Evolutionary conservation across 202 grass and related monocot genomes (phyloP), one percentile per base, ranked within the genome.

Genomic region (Panicum hallii): DNA sequence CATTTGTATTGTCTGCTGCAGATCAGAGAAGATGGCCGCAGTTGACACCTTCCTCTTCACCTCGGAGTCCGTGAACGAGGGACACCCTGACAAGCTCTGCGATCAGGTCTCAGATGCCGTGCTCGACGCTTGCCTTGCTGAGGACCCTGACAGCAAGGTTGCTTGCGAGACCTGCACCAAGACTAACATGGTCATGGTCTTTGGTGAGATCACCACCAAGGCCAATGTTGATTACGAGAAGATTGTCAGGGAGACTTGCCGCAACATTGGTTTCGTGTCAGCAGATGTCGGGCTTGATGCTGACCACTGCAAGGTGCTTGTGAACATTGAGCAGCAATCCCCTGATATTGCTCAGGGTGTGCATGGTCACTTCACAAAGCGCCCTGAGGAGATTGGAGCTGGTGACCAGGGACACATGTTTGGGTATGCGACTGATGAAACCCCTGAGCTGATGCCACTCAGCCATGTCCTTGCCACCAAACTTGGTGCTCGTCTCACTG

Each of bases 381-480:
- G 85, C 49, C 85, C 90, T 73, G 93, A 94, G 85, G 93, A 94
- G 81, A 92, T 94, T 81, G 93, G 93, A 56, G 93, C 92, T 23
- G 92, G 92, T 40, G 92, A 94, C 68, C 92, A 94, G 78, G 92
- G 92, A n/a, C 90, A 88, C 87, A 94, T 94, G 93, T 94, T 94
- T 84, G 93, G 93, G 10, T 94, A 94, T 70, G 93, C 93, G 9
- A 92, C 90, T 67, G 93, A 92, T 47, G 93, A 94, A 70, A 92
- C 90, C 68, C 93, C 90, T 32, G 93, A 94, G 62, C 40, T 94
- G 81, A 94, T 94, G 93, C 93, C 93, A 7, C 90, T 94, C 63
- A 94, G 93, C 87, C 93, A 94, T 30, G 87, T 94, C 53, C 79
- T 94, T 23, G 87, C 90, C 57, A 88, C 93, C 74, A 94, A 94